These are phyloP conservation scores for Leishmania braziliensis DNA, from an alignment of 208 protist species.

Conservation along the genomic window DNA sequence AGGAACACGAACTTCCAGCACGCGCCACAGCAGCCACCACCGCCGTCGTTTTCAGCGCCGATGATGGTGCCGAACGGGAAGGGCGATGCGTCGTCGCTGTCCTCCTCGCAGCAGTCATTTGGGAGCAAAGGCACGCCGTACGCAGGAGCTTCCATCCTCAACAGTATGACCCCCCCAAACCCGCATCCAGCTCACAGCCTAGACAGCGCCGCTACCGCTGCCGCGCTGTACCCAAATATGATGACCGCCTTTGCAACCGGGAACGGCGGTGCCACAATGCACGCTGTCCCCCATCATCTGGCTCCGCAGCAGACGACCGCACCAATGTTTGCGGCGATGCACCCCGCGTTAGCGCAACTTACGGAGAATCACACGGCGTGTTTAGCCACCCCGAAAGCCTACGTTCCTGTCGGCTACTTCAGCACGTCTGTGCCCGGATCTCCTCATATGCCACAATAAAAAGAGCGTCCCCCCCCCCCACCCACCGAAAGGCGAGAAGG, in stretches of 20 bases:
- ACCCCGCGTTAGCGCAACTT: not conserved
- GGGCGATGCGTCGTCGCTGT: slow-evolving; percentile 12
- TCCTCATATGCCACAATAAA: not conserved
- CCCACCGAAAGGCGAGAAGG: not conserved
- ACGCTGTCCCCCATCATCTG: not conserved
- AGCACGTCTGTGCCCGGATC: not conserved
- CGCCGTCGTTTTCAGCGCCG: not conserved
- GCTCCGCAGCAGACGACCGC: not conserved
- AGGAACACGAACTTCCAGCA: not conserved
- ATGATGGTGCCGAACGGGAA: not conserved
- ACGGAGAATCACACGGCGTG: not conserved
- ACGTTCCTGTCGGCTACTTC: slow-evolving; percentile 5
- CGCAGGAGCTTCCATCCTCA: not conserved
- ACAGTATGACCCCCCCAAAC: too few relatives aligned
- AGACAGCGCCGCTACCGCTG: not conserved
- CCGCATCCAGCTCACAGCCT: not conserved
- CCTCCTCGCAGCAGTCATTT: slow-evolving; percentile 6
- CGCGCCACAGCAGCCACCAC: not conserved
- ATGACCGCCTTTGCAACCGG: not conserved
- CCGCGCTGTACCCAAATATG: not conserved
- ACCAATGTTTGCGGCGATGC: not conserved
- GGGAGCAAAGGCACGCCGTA: not conserved
- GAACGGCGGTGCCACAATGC: not conserved
- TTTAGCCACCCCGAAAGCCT: not conserved
- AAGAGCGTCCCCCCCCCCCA: not conserved